These are phyloP conservation scores for Annona squamosa DNA, from an alignment of 164 flowering plant species.

Conservation along the genomic window DNA sequence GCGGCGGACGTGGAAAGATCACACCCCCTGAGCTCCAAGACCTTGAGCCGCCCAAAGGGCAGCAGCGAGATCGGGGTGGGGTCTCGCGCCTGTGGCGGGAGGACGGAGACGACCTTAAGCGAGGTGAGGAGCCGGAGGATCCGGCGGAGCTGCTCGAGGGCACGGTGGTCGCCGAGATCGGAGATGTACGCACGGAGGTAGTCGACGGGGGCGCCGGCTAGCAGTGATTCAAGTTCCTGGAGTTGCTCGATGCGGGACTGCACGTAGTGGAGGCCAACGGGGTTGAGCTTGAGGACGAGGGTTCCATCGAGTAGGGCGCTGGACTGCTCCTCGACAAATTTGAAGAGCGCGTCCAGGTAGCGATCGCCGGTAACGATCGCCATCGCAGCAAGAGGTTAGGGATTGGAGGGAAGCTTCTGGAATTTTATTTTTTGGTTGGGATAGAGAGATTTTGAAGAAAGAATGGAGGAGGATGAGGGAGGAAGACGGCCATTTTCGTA, in stretches of 20 bases:
- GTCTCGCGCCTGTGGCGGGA: slow-evolving; percentile 52
- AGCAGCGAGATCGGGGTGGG: slow-evolving; percentile 69
- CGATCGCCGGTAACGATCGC: slow-evolving; percentile 88
- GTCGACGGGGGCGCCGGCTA: slow-evolving; percentile 87
- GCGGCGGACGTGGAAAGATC: slow-evolving; percentile 89
- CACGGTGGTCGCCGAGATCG: slow-evolving; percentile 93
- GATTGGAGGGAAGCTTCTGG: not conserved
- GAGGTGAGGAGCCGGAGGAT: slow-evolving; percentile 68
- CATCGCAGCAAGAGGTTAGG: slow-evolving; percentile 22
- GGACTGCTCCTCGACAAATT: slow-evolving; percentile 64
- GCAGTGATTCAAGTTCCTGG: slow-evolving; percentile 66
- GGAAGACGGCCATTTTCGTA: slow-evolving; percentile 2
- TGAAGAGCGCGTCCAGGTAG: slow-evolving; percentile 65
- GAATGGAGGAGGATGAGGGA: not conserved
- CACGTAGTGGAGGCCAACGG: slow-evolving; percentile 86
- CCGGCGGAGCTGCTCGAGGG: slow-evolving; percentile 82
- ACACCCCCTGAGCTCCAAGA: slow-evolving; percentile 84
- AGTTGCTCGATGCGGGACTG: slow-evolving; percentile 83
- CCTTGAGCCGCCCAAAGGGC: slow-evolving; percentile 66
- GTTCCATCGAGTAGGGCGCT: slow-evolving; percentile 62
- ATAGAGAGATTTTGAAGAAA: not conserved
- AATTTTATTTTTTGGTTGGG: not conserved
- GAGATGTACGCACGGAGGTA: slow-evolving; percentile 94
- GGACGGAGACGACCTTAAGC: slow-evolving; percentile 68
- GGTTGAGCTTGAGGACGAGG: slow-evolving; percentile 65